These are phyloP conservation scores for Chrysochromulina parva DNA, from an alignment of 78 protist species.

Conservation along the genomic window DNA sequence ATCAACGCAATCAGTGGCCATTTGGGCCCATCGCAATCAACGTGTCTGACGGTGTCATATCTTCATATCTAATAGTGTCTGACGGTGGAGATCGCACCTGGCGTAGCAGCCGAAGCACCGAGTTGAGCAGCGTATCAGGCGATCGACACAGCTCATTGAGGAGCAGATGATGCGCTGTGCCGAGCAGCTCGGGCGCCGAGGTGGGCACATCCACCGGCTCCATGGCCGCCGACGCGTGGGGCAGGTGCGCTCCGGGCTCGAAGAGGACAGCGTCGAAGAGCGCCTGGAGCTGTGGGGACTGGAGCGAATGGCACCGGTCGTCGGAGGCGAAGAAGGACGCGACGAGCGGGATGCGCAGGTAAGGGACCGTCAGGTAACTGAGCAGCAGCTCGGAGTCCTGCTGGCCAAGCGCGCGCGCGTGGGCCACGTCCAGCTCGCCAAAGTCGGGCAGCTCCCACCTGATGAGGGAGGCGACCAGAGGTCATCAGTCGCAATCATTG, in stretches of 20 bases:
- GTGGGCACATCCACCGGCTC: not conserved
- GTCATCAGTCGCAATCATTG: too few species aligned
- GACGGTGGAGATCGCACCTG: not conserved
- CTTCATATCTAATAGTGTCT: too few species aligned
- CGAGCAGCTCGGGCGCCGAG: not conserved
- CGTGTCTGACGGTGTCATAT: too few species aligned
- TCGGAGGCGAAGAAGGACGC: slow-evolving; percentile 33
- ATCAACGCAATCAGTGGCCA: too few species aligned
- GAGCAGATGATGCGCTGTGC: slow-evolving; percentile 29
- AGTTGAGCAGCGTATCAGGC: not conserved
- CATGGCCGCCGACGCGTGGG: not conserved
- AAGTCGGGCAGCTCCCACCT: slow-evolving; percentile 31
- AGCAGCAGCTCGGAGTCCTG: slow-evolving; percentile 53
- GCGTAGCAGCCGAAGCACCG: not conserved
- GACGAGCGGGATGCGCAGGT: slow-evolving; percentile 56
- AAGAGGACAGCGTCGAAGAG: slow-evolving; percentile 40
- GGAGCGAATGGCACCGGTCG: slow-evolving; percentile 26
- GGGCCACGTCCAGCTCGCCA: not conserved
- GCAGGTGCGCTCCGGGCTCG: slow-evolving; percentile 31
- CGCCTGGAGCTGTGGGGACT: not conserved
- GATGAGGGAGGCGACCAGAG: too few species aligned
- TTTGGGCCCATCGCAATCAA: too few species aligned
- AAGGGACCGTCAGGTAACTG: slow-evolving; percentile 52
- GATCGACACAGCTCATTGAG: slow-evolving; percentile 36
- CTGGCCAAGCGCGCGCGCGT: slow-evolving; percentile 22